Base-by-base conservation (phyloP, 2,329 filamentous ascomycete species). In the Paecilomyces sp. region DNA sequence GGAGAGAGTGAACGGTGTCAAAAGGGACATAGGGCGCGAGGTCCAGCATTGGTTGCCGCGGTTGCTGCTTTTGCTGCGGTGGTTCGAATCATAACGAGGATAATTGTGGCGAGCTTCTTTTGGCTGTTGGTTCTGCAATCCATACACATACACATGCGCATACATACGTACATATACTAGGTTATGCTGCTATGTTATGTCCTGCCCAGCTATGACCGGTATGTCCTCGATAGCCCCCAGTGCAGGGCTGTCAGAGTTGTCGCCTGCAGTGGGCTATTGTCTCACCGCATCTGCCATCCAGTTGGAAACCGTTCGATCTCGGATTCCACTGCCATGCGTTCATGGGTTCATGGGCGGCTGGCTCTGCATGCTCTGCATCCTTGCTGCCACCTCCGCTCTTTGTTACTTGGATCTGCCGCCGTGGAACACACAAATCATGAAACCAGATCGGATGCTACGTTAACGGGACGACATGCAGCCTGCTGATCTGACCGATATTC, bases 391-490 rank as follows among this genome's bases (percentile, higher is more conserved):
- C 51, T 53, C 28, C 22, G 22, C 51, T 30, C 51, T 53, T 53
- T 53, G 51, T 53, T 30, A 30, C 51, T 53, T 25, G 22, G 24
- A 53, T 53, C 51, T 53, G 51, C 51, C 24, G 51, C 51, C 51
- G 51, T 53, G 51, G 28, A n/a, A 53, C 51, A 53, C 15, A 11
- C 51, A 13, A 25, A 25, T 53, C 51, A 47, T 47, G 51, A 53
- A 28, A 30, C 51, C 62, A 58, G 64, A 65, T 63, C 64, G 64
- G 61, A 62, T 58, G 56, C 52, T 61, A 62, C 57, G 41, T 47
- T 47, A 30, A 53, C 22, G 51, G 51, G 18, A 47, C n/a, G 41
- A 18, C 41, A 47, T 47, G 41, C 41, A 47, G n/a, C 41, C 41
- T 47, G 36, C 41, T 47, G 41, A 47, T 47, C 41, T 47, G 41